Conservation (phyloP, 2,329 filamentous ascomycete genomes). For the Pseudogymnoascus sp. region DNA sequence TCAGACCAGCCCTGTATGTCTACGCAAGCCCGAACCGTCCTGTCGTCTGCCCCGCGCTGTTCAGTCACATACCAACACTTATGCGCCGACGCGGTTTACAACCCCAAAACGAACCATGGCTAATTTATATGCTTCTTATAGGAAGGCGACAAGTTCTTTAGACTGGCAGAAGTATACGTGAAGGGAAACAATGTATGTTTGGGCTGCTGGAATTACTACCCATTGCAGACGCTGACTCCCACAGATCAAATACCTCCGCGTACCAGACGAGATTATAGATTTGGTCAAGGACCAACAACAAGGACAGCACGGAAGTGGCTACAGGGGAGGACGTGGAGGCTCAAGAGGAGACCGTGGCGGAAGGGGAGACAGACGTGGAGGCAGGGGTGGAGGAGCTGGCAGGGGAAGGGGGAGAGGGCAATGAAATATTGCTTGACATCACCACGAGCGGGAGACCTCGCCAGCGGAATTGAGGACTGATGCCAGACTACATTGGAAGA, state of each 20-base stretch:
- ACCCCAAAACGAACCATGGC: not conserved
- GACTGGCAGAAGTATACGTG: conserved; percentile 89
- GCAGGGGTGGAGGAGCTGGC: conserved; percentile 39
- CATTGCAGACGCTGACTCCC: conserved; percentile 11
- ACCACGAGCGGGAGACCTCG: conserved; percentile 19
- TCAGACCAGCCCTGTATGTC: conserved; percentile 73
- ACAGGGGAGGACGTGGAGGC: conserved; percentile 55
- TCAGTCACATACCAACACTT: not conserved
- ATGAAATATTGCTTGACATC: conserved; percentile 2
- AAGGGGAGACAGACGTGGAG: conserved; percentile 42
- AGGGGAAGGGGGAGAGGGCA: conserved; percentile 20
- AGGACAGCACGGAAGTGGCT: conserved; percentile 51
- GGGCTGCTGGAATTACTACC: not conserved
- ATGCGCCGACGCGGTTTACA: not conserved
- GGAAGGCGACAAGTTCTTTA: conserved; percentile 91
- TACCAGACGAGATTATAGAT: conserved; percentile 95
- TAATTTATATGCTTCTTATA: conserved; percentile 27
- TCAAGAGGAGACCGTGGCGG: conserved; percentile 49
- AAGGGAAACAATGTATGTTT: conserved; percentile 82
- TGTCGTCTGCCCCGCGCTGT: not conserved
- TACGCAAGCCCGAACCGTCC: not conserved
- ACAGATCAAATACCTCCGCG: conserved; percentile 95
- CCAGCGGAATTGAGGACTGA: not conserved
- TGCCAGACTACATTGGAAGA: conserved; percentile 7
- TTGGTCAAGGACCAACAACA: conserved; percentile 88